Percentiles rank a stretch among this genome's conserved stretches.
Evolutionary conservation across 192 early-diverging fungal species (phyloP).

Genomic region (Gorgonomyces haynaldii): DNA sequence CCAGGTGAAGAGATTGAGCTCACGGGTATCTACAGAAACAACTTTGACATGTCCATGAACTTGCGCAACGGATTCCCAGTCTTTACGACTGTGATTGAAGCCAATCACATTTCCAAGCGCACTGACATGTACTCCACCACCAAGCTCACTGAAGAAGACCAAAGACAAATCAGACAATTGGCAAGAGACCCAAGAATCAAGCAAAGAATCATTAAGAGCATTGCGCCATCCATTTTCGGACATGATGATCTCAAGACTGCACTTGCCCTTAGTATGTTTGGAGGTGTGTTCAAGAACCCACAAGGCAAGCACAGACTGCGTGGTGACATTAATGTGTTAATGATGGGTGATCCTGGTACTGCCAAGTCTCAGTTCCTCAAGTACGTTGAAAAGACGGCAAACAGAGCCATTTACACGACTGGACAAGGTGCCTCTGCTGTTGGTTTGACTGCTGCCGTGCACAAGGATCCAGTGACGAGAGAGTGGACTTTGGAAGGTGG

Average conservation of each 20-base stretch:
- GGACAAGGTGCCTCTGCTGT: slow-evolving; percentile 60
- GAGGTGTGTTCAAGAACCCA: slow-evolving; percentile 90
- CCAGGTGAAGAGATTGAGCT: slow-evolving; percentile 96
- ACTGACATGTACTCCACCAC: slow-evolving; percentile 81
- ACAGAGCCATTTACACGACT: slow-evolving; percentile 68
- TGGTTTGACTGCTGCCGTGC: slow-evolving; percentile 60
- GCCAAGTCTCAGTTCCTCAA: slow-evolving; percentile 79
- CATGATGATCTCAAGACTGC: slow-evolving; percentile 96
- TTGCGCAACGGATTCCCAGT: slow-evolving; percentile 92
- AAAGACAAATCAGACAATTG: slow-evolving; percentile 59
- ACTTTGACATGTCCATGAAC: slow-evolving; percentile 80
- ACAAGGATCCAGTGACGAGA: slow-evolving; percentile 56
- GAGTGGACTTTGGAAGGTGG: slow-evolving; percentile 72
- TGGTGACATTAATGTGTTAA: slow-evolving; percentile 94
- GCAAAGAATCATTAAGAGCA: slow-evolving; percentile 77
- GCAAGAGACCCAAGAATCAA: slow-evolving; percentile 69
- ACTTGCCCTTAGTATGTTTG: slow-evolving; percentile 86
- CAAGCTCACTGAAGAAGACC: slow-evolving; percentile 84
- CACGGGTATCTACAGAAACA: slow-evolving; percentile 91
- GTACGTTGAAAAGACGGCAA: slow-evolving; percentile 69
- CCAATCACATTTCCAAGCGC: slow-evolving; percentile 85
- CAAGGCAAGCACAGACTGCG: slow-evolving; percentile 88
- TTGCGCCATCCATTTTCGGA: slow-evolving; percentile 98
- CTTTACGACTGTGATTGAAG: slow-evolving; percentile 91
- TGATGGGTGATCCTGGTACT: slow-evolving; percentile 79